Conservation (phyloP, 192 early-diverging fungal genomes). For the Paraglomus occultum region DNA sequence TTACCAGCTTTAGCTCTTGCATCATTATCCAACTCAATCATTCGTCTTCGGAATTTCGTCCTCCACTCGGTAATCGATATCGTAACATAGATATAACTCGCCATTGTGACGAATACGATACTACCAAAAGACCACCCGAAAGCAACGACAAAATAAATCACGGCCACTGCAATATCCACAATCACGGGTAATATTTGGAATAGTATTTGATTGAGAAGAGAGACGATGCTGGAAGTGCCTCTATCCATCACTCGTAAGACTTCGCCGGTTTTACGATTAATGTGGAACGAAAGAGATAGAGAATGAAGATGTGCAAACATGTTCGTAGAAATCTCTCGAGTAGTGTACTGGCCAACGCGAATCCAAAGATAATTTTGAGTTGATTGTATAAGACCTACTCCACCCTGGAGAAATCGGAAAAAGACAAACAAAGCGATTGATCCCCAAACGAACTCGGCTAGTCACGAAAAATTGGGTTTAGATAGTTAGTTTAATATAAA, state of each 20-base stretch:
- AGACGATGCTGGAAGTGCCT: slow-evolving; percentile 70
- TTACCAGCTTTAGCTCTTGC: slow-evolving; percentile 66
- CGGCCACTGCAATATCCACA: slow-evolving; percentile 83
- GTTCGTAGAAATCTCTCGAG: slow-evolving; percentile 82
- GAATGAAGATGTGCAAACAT: slow-evolving; percentile 90
- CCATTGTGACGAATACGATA: slow-evolving; percentile 89
- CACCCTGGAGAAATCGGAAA: slow-evolving; percentile 74
- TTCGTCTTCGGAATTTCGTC: slow-evolving; percentile 73
- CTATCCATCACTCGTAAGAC: slow-evolving; percentile 89
- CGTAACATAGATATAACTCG: slow-evolving; percentile 78
- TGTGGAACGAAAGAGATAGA: slow-evolving; percentile 88
- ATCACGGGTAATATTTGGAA: slow-evolving; percentile 92
- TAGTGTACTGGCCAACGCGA: slow-evolving; percentile 91
- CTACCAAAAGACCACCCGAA: slow-evolving; percentile 76
- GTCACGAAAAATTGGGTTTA: background rate
- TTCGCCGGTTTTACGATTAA: slow-evolving; percentile 94
- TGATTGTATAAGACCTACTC: slow-evolving; percentile 72
- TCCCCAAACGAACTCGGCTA: slow-evolving; percentile 47
- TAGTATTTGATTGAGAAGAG: slow-evolving; percentile 74
- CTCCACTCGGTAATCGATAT: slow-evolving; percentile 87
- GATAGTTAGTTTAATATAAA: background rate
- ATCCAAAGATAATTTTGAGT: slow-evolving; percentile 90
- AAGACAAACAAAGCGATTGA: slow-evolving; percentile 61
- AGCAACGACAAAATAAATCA: slow-evolving; percentile 60
- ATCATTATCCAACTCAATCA: slow-evolving; percentile 85